phyloP scores from a whole-genome alignment of 176 grass and related monocot genomes.

The Eragrostis curvula region DNA sequence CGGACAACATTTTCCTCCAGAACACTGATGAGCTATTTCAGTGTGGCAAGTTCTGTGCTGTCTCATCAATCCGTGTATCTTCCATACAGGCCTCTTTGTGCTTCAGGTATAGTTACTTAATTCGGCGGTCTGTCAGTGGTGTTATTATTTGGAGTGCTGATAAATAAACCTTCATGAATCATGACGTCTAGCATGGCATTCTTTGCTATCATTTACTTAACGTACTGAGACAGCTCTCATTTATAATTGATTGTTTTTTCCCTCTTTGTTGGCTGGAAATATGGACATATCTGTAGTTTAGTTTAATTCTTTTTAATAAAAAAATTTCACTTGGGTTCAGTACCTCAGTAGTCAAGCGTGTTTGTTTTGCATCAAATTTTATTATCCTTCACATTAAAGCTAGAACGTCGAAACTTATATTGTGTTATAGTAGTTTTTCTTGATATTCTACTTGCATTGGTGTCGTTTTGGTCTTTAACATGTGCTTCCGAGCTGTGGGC shows the following conservation, averaged over 20 bases:
- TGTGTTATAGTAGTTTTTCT: neutral
- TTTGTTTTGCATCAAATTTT: slow-evolving; percentile 8
- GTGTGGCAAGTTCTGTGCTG: slow-evolving; percentile 90
- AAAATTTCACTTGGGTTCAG: neutral
- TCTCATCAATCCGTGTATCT: slow-evolving; percentile 96
- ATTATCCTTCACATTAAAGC: slow-evolving; percentile 12
- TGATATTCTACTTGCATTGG: neutral
- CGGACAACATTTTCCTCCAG: slow-evolving; percentile 95
- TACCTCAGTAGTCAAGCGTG: neutral
- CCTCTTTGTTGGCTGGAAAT: neutral
- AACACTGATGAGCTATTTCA: slow-evolving; percentile 93
- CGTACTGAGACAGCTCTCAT: slow-evolving; percentile 16
- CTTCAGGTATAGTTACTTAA: slow-evolving; percentile 61
- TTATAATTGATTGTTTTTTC: slow-evolving; percentile 2
- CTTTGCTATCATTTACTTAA: slow-evolving; percentile 14
- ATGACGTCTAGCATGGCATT: slow-evolving; percentile 10
- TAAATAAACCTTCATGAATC: slow-evolving; percentile 1
- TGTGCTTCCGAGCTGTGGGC: neutral
- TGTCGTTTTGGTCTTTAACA: neutral
- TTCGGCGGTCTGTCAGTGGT: neutral
- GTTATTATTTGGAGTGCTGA: slow-evolving; percentile 22
- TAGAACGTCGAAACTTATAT: neutral
- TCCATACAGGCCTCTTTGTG: slow-evolving; percentile 97
- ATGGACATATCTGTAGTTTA: neutral
- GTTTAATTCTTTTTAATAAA: neutral